Evolutionary conservation across 2,329 filamentous ascomycete genomes (phyloP).

Genomic region (Fusarium transvaalense): DNA sequence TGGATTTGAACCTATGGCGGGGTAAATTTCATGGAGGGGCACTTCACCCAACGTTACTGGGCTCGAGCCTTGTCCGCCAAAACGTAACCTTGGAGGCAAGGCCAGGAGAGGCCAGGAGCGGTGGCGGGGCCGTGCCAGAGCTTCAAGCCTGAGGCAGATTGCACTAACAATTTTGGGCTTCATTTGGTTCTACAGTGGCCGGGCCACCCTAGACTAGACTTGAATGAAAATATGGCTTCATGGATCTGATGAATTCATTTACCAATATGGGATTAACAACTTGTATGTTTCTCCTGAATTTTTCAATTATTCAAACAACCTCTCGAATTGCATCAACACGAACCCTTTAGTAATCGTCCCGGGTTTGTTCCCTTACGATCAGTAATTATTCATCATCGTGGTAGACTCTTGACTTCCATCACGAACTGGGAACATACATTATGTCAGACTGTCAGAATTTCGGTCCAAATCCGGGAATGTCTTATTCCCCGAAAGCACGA

Average conservation of each 20-base stretch:
- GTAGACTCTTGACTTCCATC: background rate
- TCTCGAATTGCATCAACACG: too few relatives aligned
- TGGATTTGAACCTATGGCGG: conserved; percentile 49
- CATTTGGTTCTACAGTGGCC: background rate
- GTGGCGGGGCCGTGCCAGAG: conserved; percentile 16
- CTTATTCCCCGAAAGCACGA: background rate
- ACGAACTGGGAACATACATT: background rate
- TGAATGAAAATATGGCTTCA: background rate
- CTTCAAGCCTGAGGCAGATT: conserved; percentile 34
- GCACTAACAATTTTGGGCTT: conserved; percentile 22
- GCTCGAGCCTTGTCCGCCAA: conserved; percentile 12
- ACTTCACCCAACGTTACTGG: conserved; percentile 4
- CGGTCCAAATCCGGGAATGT: background rate
- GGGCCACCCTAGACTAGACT: conserved; percentile 1
- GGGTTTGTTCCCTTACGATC: background rate
- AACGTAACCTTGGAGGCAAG: conserved; percentile 1
- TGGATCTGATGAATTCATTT: background rate
- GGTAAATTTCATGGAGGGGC: conserved; percentile 54
- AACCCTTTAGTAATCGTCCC: background rate
- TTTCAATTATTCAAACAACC: background rate
- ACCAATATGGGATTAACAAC: background rate
- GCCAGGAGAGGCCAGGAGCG: conserved; percentile 7
- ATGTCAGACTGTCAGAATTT: background rate
- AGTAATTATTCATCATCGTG: background rate
- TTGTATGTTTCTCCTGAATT: background rate